Base-by-base conservation (phyloP, 78 protist species). In the Dictyostelium firmibasis region DNA sequence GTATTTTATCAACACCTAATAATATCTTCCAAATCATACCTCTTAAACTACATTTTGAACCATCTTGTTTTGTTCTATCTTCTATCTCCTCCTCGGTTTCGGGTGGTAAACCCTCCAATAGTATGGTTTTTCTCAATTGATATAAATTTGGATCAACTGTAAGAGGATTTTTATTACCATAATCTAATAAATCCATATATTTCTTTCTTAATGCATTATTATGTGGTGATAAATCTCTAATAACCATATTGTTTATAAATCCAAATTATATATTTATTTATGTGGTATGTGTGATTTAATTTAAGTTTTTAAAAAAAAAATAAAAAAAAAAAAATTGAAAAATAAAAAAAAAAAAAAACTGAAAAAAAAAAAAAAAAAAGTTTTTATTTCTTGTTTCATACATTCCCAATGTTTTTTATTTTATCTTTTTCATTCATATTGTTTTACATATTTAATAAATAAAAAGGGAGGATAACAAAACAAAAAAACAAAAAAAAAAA, bases 11-110 rank as follows among this genome's bases (percentile, higher is more conserved):
- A 31, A 91, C 43, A n/a, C 95, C 95, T 20, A 91, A 60, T 41
- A 91, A 27, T 33, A 91, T 69, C 57, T 91, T 91, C 95, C 95
- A 91, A 74, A 91, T 53, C 79, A 82, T 33, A 25, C 88, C 95
- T 72, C 95, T 44, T 38, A 91, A 35, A 60, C 83, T 67, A 75
- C 95, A 91, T 29, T 62, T 76, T 78, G 84, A 29, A 11, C 41
- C 53, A 25, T 27, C 75, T 14, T 33, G 50, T 64, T 50, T 78
- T 43, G 64, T 47, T 78, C 93, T 87, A 43, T 87, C 85, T 9
- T 33, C 41, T 18, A 64, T 57, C 11, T 87, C 93, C 10, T 87
- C 85, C 18, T 87, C 93, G 0, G 86, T 70, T 57, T 87, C 93
- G 2, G 77, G 81, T 35, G 93, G 93, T 31, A 87, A 78, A 3